Evolutionary conservation across 2,329 filamentous ascomycete species (phyloP).

Genomic region (Gliomastix tumulicola): DNA sequence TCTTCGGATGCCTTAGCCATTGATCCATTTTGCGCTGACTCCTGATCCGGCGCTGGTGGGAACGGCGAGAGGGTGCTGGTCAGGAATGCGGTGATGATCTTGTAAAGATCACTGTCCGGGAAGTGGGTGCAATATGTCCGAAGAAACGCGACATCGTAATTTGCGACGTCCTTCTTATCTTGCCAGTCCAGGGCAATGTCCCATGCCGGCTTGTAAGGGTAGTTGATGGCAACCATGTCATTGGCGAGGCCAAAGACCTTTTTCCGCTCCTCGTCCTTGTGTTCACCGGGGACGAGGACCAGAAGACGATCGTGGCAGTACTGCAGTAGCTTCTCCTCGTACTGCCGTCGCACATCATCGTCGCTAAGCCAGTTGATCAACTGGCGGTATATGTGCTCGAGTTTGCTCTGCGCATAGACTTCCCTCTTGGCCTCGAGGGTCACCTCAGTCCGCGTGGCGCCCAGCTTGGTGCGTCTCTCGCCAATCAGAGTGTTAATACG

Average conservation of each 20-base stretch:
- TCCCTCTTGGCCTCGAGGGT: slow-evolving; percentile 83
- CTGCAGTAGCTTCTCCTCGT: slow-evolving; percentile 84
- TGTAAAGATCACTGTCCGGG: slow-evolving; percentile 73
- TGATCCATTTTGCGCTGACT: background rate
- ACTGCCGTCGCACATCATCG: slow-evolving; percentile 74
- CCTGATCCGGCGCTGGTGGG: slow-evolving; percentile 24
- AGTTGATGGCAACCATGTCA: slow-evolving; percentile 95
- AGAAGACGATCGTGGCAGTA: slow-evolving; percentile 73
- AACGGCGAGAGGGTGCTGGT: slow-evolving; percentile 82
- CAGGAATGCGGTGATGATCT: slow-evolving; percentile 75
- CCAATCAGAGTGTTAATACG: slow-evolving; percentile 85
- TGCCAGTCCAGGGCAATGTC: slow-evolving; percentile 85
- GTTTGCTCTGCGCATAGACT: slow-evolving; percentile 64
- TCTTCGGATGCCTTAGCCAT: slow-evolving; percentile 37
- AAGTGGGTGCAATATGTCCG: slow-evolving; percentile 79
- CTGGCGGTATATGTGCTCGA: slow-evolving; percentile 75
- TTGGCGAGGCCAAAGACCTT: slow-evolving; percentile 71
- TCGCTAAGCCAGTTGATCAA: slow-evolving; percentile 88
- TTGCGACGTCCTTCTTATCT: slow-evolving; percentile 65
- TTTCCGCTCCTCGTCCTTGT: slow-evolving; percentile 64
- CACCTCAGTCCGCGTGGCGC: slow-evolving; percentile 76
- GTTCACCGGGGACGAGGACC: slow-evolving; percentile 53
- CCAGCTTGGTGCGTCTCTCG: slow-evolving; percentile 79
- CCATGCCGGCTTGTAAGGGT: slow-evolving; percentile 87
- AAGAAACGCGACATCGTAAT: slow-evolving; percentile 73